Evolutionary conservation across 805 yeast genomes (phyloP).

Genomic region (Candida montana): DNA sequence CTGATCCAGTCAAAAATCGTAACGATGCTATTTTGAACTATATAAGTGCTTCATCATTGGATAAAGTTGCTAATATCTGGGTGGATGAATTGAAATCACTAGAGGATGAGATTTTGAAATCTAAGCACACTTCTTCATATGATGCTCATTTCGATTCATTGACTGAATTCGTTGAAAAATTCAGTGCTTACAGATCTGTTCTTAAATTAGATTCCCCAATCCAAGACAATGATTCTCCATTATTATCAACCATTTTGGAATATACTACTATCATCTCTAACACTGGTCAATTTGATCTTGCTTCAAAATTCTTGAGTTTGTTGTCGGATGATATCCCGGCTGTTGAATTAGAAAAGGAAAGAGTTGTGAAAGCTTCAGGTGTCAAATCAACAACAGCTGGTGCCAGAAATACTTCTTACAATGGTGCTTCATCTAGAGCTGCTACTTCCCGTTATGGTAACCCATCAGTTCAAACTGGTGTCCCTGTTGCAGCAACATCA

Average conservation of each 20-base stretch:
- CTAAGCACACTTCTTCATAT: slow-evolving; percentile 51
- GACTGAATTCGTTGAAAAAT: slow-evolving; percentile 77
- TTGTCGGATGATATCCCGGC: slow-evolving; percentile 74
- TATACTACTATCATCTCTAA: slow-evolving; percentile 76
- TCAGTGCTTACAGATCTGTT: slow-evolving; percentile 64
- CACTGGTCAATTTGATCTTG: slow-evolving; percentile 79
- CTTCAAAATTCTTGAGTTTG: slow-evolving; percentile 59
- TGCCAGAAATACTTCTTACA: slow-evolving; percentile 10
- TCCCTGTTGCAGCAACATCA: background rate
- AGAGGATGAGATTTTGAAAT: slow-evolving; percentile 36
- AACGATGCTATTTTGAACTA: slow-evolving; percentile 73
- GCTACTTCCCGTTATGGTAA: slow-evolving; percentile 18
- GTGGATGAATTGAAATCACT: slow-evolving; percentile 56
- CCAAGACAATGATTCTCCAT: slow-evolving; percentile 23
- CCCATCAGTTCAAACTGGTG: slow-evolving; percentile 7
- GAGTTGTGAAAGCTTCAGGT: slow-evolving; percentile 65
- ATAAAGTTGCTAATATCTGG: slow-evolving; percentile 80
- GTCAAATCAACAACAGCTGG: slow-evolving; percentile 21
- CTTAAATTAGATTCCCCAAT: slow-evolving; percentile 29
- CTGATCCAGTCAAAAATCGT: slow-evolving; percentile 46
- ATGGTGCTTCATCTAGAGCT: background rate
- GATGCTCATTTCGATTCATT: slow-evolving; percentile 83
- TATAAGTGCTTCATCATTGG: slow-evolving; percentile 75
- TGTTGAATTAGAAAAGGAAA: slow-evolving; percentile 67
- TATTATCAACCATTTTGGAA: slow-evolving; percentile 60